phyloP scores from a whole-genome alignment of 2,329 filamentous ascomycete species.

The Fusarium sp. region DNA sequence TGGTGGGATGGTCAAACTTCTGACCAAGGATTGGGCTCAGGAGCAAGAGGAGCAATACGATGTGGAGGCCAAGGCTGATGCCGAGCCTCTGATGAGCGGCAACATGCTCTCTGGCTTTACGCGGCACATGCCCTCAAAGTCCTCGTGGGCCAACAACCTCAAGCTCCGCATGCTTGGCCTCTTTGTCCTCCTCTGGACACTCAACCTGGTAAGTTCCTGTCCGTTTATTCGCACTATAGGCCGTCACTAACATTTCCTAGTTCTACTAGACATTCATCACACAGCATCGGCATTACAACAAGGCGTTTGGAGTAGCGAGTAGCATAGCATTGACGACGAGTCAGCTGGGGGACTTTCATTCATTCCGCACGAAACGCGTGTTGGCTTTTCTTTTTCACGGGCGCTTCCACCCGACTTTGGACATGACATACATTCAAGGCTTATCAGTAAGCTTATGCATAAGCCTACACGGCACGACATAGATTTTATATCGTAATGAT shows the following conservation, averaged over 20 bases:
- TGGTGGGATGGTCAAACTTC: constrained; percentile 33
- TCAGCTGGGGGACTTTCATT: not conserved
- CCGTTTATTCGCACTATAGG: rapidly evolving
- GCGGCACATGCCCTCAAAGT: constrained; percentile 31
- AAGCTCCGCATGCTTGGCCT: constrained; percentile 32
- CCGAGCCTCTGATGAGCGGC: constrained; percentile 24
- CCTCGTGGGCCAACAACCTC: constrained; percentile 30
- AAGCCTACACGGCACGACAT: constrained; percentile 27
- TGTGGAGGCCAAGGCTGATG: constrained; percentile 32
- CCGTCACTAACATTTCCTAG: constrained; percentile 1
- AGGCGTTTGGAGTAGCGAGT: constrained; percentile 33
- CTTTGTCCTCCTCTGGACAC: constrained; percentile 28
- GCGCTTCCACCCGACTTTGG: constrained; percentile 1
- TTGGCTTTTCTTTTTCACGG: constrained; percentile 8
- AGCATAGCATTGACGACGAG: constrained; percentile 8
- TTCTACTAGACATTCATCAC: constrained; percentile 26
- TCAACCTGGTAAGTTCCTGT: constrained; percentile 28
- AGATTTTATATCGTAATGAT: constrained; percentile 35
- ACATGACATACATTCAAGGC: constrained; percentile 20
- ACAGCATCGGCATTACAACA: not conserved
- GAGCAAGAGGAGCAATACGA: constrained; percentile 21
- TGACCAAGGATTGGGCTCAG: constrained; percentile 26
- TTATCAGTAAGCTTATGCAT: constrained; percentile 6
- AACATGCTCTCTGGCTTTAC: constrained; percentile 18
- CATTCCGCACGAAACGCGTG: not conserved